Evolutionary conservation across 2,329 filamentous ascomycete genomes (phyloP), one percentile per base, ranked within the genome.

Genomic region (Calonectria montana): DNA sequence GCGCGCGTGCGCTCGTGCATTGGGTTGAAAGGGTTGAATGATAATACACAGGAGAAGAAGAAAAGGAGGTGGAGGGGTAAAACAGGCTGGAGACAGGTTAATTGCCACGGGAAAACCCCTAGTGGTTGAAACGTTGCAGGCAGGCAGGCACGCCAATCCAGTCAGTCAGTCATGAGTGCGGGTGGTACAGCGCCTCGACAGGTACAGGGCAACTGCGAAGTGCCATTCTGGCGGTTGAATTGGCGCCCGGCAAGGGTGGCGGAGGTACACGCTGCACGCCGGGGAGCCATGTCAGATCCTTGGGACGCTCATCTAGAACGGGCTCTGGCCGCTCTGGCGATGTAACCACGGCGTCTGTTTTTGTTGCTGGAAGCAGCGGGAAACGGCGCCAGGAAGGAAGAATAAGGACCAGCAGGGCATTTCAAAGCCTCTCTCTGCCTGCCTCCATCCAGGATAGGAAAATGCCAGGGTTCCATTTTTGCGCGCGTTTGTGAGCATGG

Each of bases 401-500:
- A 27, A 43, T 21, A 47, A 45, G 41, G 62, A 50, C 31, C 16
- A 18, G 13, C 62, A 31, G 29, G n/a, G 43, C 29, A 63, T 5
- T 6, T 47, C 39, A 48, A 18, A 18, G 12, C 41, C 18, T 37
- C 21, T 48, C 50, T 37, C 18, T 55, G 50, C 16, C 9, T 21
- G 41, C 31, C 10, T 8, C 50, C 13, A 29, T 55, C 50, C 50
- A 12, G 5, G 25, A 61, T 16, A 61, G 55, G 55, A 61, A 61
- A 61, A 61, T 45, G 35, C 48, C 47, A 57, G 64, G 64, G 64
- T 55, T 55, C 23, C 47, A 48, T 50, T 65, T 6, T 41, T 66
- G 65, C 65, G 65, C 50, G 65, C 65, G 65, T 45, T 41, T 67
- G 50, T 53, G 53, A 53, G 37, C 39, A 31, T 67, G 55, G 37